phyloP scores from a whole-genome alignment of 2,329 filamentous ascomycete species.

The Aplosporella prunicola region DNA sequence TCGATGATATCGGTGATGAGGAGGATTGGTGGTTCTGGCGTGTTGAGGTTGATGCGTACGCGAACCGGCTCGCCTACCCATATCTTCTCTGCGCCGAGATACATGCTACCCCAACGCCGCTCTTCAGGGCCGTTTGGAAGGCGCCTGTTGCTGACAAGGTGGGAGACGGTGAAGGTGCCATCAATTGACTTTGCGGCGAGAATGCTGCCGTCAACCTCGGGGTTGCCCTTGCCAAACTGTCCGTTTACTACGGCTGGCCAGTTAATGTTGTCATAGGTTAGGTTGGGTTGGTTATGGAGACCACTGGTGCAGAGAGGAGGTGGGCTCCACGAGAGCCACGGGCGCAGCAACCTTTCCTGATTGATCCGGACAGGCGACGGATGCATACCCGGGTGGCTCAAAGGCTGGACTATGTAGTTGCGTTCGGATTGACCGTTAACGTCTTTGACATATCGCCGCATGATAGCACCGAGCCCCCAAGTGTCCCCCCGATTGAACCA shows the following conservation, averaged over 20 bases:
- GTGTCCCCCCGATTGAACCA: slow-evolving; percentile 46
- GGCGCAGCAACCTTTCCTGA: slow-evolving; percentile 38
- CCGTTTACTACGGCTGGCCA: slow-evolving; percentile 34
- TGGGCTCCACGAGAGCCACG: slow-evolving; percentile 51
- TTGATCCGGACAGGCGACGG: slow-evolving; percentile 34
- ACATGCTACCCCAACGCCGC: slow-evolving; percentile 44
- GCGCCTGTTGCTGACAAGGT: slow-evolving; percentile 33
- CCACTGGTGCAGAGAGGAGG: slow-evolving; percentile 40
- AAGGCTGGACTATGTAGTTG: slow-evolving; percentile 39
- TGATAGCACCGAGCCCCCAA: slow-evolving; percentile 46
- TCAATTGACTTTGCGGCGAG: slow-evolving; percentile 48
- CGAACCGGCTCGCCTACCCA: slow-evolving; percentile 51
- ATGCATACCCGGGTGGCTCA: slow-evolving; percentile 36
- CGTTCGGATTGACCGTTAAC: slow-evolving; percentile 19
- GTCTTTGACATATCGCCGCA: slow-evolving; percentile 35
- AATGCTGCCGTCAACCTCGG: slow-evolving; percentile 49
- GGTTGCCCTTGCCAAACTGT: slow-evolving; percentile 39
- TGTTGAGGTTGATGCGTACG: slow-evolving; percentile 34
- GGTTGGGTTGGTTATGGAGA: slow-evolving; percentile 31
- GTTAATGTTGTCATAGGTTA: slow-evolving; percentile 41
- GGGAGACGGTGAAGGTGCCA: slow-evolving; percentile 45
- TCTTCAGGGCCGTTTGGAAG: slow-evolving; percentile 33
- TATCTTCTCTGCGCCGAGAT: slow-evolving; percentile 50
- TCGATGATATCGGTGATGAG: no score
- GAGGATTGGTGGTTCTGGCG: no score